Evolutionary conservation across 306 rosid genomes (phyloP).

Genomic region (Cotoneaster glaucophyllus): DNA sequence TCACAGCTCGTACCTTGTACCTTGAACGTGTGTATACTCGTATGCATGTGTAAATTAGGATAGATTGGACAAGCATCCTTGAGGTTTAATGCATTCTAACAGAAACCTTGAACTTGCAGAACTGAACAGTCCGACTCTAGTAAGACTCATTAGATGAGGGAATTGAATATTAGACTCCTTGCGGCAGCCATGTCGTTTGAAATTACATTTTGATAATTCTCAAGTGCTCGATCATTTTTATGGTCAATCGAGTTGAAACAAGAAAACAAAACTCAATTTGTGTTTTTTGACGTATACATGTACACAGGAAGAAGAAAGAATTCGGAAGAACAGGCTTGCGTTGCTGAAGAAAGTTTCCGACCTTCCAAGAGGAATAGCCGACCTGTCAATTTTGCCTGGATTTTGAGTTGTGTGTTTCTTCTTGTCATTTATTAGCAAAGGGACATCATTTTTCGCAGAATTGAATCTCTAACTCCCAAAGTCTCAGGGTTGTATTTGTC

Average conservation of each 20-base stretch:
- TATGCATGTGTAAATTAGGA: background rate
- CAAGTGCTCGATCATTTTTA: background rate
- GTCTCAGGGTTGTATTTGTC: background rate
- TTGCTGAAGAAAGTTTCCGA: constrained; percentile 76
- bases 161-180: background rate
- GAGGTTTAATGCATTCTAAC: background rate
- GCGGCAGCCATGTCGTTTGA: background rate
- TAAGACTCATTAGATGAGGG: background rate
- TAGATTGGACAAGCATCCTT: background rate
- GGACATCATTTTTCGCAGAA: background rate
- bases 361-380: constrained; percentile 85
- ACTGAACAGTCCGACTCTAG: background rate
- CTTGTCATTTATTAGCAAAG: background rate
- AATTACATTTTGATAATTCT: background rate
- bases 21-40: background rate
- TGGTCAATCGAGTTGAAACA: background rate
- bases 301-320: constrained; percentile 62
- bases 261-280: constrained; percentile 1
- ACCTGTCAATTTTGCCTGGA: constrained; percentile 74
- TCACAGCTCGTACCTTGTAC: background rate
- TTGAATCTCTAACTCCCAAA: too few species aligned
- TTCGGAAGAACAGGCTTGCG: constrained; percentile 71
- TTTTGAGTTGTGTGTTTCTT: constrained; percentile 37
- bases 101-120: background rate
- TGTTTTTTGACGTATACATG: background rate